Evolutionary conservation across 768 basidiomycete species (phyloP), one percentile per base, ranked within the genome.

Genomic region (Serendipita vermifera): DNA sequence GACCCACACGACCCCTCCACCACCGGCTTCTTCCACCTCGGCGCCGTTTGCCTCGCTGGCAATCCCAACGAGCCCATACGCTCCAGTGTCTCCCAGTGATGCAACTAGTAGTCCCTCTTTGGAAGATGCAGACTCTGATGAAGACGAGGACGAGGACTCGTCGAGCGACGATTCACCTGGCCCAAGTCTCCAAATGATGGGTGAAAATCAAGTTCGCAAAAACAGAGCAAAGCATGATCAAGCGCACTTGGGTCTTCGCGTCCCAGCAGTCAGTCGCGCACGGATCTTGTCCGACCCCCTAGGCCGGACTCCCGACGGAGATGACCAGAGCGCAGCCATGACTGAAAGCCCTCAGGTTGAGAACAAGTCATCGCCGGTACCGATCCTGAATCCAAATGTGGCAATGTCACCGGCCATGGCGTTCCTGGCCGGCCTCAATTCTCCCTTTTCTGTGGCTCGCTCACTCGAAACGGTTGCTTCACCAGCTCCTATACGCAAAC

Each of bases 161-260:
- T 20, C 20, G 9, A 51, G 46, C 46, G 46, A 51, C n/a, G 46
- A 20, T n/a, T 51, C 46, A 9, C 22, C 24, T 9, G 35, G 35
- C 9, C 46, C 46, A 15, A 51, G 46, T 51, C 27, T 51, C 4
- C 46, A 51, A n/a, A 51, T 26, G 46, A 51, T 51, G 46, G 46
- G 46, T 29, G 46, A 51, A n/a, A 29, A 51, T 26, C 46, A 51
- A n/a, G 46, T 51, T 9, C 46, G 46, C 15, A 51, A 51, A 29
- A 20, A 51, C 9, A 51, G 31, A 51, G 46, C 22, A 20, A 51
- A 51, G 31, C 22, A 26, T 29, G 20, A 20, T 51, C 17, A 22
- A 29, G n/a, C 15, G n/a, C 22, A 15, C n/a, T 29, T 51, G 22
- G 46, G 46, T 29, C n/a, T 51, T 15, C 22, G 22, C 27, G 11